Percentiles rank a stretch among this genome's conserved stretches.
Evolutionary conservation across 805 yeast species (phyloP).

Genomic region (Suhomyces tanzawaensis): DNA sequence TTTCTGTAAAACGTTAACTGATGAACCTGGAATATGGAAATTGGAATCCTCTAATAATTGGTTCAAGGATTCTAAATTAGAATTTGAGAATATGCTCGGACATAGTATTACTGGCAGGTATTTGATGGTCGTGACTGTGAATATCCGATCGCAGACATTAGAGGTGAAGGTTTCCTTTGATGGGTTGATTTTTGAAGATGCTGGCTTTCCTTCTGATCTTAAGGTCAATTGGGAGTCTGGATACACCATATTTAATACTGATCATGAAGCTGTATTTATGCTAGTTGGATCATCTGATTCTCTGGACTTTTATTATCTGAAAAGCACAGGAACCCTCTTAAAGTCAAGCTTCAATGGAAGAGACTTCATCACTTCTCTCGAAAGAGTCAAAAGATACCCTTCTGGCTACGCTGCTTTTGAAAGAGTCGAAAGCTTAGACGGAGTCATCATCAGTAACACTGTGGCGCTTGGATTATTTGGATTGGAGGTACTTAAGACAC

Average conservation of each 20-base stretch:
- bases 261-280: constrained; percentile 68
- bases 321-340: constrained; percentile 80
- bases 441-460: constrained; percentile 71
- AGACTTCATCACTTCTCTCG: constrained; percentile 65
- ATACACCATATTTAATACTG: constrained; percentile 77
- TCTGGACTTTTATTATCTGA: constrained; percentile 57
- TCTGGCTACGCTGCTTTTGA: constrained; percentile 88
- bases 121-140: constrained; percentile 65
- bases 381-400: constrained; percentile 69
- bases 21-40: constrained; percentile 23
- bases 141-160: constrained; percentile 44
- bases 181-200: constrained; percentile 74
- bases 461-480: constrained; percentile 54
- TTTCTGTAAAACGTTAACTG: constrained; percentile 55
- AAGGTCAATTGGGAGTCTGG: constrained; percentile 53
- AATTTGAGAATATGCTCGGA: constrained; percentile 65
- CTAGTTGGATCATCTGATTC: constrained; percentile 71
- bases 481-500: constrained; percentile 61
- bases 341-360: constrained; percentile 94
- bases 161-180: constrained; percentile 75
- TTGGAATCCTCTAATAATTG: constrained; percentile 52
- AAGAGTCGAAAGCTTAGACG: constrained; percentile 77
- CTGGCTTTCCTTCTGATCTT: constrained; percentile 68
- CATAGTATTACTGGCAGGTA: constrained; percentile 70
- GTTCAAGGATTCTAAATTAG: constrained; percentile 40